Conservation (phyloP, 345 rosid genomes). For the Kandelia obovata region DNA sequence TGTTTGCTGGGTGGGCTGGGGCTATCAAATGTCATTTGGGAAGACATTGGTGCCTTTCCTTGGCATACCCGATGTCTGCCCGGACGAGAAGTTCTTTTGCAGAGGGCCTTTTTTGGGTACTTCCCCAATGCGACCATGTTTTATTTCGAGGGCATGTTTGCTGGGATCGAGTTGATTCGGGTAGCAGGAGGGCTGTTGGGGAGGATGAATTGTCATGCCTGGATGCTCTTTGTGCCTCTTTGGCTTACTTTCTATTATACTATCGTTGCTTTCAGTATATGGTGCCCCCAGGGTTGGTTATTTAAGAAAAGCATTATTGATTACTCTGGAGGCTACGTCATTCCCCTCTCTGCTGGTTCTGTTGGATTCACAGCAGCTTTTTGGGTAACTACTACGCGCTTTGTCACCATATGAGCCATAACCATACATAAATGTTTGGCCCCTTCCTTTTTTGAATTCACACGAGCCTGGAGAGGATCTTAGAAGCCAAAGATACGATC, state of each 20-base stretch:
- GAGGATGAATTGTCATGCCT: conserved; percentile 64
- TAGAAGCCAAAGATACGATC: background rate
- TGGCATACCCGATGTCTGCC: conserved; percentile 40
- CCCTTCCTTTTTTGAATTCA: no score
- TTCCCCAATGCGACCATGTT: conserved; percentile 64
- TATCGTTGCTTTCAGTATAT: conserved; percentile 47
- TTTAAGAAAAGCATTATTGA: conserved; percentile 48
- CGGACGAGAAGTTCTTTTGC: conserved; percentile 40
- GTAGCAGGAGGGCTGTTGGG: conserved; percentile 60
- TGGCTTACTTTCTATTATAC: conserved; percentile 70
- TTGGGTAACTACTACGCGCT: conserved; percentile 35
- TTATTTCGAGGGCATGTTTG: conserved; percentile 59
- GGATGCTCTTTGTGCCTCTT: conserved; percentile 70
- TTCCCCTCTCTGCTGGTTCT: conserved; percentile 61
- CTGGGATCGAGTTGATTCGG: conserved; percentile 57
- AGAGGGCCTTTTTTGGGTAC: conserved; percentile 7
- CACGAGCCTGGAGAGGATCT: background rate
- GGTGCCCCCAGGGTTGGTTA: conserved; percentile 55
- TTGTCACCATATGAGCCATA: no score
- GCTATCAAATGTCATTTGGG: conserved; percentile 54
- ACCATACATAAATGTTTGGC: no score
- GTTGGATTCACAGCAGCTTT: conserved; percentile 71
- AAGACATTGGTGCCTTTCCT: conserved; percentile 33
- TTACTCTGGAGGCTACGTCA: conserved; percentile 61
- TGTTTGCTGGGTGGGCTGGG: conserved; percentile 72